Evolutionary conservation across 192 early-diverging fungal genomes (phyloP), one percentile per base, ranked within the genome.

Genomic region (Allomyces macrogynus): DNA sequence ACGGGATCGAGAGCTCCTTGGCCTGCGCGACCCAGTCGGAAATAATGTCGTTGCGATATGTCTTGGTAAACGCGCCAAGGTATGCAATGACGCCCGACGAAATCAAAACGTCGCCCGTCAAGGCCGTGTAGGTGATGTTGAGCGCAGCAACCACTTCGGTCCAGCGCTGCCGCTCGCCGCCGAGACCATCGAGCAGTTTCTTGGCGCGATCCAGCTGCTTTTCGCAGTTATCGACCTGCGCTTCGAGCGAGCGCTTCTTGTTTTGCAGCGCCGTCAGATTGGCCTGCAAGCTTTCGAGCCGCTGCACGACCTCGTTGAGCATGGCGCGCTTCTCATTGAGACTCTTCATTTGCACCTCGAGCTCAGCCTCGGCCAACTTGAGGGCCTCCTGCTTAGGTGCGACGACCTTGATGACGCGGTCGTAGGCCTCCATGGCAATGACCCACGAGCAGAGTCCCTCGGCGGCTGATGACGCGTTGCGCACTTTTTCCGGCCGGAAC

Each of bases 381-480:
- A 99, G 90, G 78, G 98, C 97, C 11, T 82, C 73, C 66, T 95
- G 91, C 66, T 98, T 79, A 18, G 97, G 97, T 14, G 90, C 97
- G 42, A 99, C 87, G 61, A 83, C 80, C 74, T 98, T 92, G 64
- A 99, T 70, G 62, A 99, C 98, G 63, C 87, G 84, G 18, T 88
- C 80, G 65, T 84, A 99, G 61, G 81, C 84, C 14, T 96, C 92
- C 77, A 97, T 95, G 43, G 97, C 97, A 65, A 88, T 83, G 0
- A 91, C 97, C 97, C 97, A 99, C 73, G 92, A 86, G 25, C 91
- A 90, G 40, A 99, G 75, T 22, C 95, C 95, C 11, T 95, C 97
- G 76, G 95, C 98, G 8, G 97, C 97, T 72, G 91, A 95, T 71
- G 85, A 88, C 18, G 97, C 97, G 64, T 89, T 86, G 73, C 91